Evolutionary conservation across 2,329 filamentous ascomycete genomes (phyloP).

Genomic region (Fusarium xyrophilum): DNA sequence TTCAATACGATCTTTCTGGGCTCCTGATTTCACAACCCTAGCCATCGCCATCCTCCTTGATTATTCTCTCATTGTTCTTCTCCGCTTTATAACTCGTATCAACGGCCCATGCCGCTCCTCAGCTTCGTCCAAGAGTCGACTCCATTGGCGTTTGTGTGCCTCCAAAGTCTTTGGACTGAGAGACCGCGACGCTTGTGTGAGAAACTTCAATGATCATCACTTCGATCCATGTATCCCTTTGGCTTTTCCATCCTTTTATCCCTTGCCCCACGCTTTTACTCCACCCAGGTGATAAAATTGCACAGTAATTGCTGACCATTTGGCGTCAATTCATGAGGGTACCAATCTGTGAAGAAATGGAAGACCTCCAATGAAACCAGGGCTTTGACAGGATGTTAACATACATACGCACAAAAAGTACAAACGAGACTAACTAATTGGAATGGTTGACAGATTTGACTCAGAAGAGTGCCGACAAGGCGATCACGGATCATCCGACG

Average conservation of each 20-base stretch:
- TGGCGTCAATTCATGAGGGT: constrained; percentile 1
- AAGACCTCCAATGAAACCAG: constrained; percentile 15
- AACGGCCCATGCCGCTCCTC: constrained; percentile 7
- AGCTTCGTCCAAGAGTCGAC: constrained; percentile 7
- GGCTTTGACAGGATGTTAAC: constrained; percentile 29
- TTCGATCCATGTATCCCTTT: constrained; percentile 10
- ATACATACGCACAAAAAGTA: constrained; percentile 36
- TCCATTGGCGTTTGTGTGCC: constrained; percentile 31
- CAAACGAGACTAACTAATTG: constrained; percentile 40
- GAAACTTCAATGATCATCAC: constrained; percentile 8
- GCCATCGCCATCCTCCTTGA: background rate
- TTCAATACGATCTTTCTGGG: background rate
- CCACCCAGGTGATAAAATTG: background rate
- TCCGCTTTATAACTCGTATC: constrained; percentile 11
- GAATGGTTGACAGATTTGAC: constrained; percentile 42
- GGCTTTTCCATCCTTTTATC: constrained; percentile 7
- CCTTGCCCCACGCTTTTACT: background rate
- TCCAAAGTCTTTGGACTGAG: constrained; percentile 13
- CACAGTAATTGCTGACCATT: constrained; percentile 1
- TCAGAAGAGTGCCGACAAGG: constrained; percentile 37
- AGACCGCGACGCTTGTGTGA: constrained; percentile 27
- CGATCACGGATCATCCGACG: constrained; percentile 38
- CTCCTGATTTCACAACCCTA: background rate
- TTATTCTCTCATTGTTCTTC: background rate
- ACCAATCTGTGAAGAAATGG: constrained; percentile 6